Percentiles rank a stretch among this genome's conserved stretches.
Conservation (phyloP, 345 rosid species). For the Syzygium aqueum region DNA sequence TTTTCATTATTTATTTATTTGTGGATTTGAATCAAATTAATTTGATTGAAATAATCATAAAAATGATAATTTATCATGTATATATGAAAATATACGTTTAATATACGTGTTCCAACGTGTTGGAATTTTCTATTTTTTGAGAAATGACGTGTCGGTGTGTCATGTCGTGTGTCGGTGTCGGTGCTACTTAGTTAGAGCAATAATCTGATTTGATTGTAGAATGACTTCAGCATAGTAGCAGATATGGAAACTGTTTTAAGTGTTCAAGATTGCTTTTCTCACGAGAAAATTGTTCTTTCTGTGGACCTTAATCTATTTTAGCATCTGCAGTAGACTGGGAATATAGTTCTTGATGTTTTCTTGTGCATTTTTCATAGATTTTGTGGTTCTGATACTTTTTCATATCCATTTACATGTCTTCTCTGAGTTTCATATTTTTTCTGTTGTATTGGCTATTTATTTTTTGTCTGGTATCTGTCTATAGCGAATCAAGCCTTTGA, state of each 20-base stretch:
- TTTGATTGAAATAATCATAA: too few species aligned
- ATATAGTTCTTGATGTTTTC: not conserved
- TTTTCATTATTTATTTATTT: too few species aligned
- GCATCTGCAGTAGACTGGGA: not conserved
- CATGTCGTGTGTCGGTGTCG: too few species aligned
- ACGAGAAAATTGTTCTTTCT: not conserved
- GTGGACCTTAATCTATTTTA: not conserved
- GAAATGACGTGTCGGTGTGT: too few species aligned
- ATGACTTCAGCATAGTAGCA: not conserved
- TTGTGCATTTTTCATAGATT: not conserved
- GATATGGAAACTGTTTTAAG: not conserved
- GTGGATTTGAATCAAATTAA: too few species aligned
- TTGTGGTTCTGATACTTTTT: not conserved
- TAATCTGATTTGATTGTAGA: not conserved
- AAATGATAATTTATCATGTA: too few species aligned
- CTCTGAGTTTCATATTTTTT: not conserved
- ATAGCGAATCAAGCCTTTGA: not conserved
- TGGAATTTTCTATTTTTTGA: too few species aligned
- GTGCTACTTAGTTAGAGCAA: not conserved
- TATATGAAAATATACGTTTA: too few species aligned
- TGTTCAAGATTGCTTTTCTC: not conserved
- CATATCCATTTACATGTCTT: not conserved
- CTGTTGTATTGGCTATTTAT: not conserved
- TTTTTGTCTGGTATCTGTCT: not conserved
- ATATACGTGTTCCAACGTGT: too few species aligned